These are phyloP conservation scores for Trichosanthes cucumerina DNA, from an alignment of 306 rosid species.

Conservation along the genomic window DNA sequence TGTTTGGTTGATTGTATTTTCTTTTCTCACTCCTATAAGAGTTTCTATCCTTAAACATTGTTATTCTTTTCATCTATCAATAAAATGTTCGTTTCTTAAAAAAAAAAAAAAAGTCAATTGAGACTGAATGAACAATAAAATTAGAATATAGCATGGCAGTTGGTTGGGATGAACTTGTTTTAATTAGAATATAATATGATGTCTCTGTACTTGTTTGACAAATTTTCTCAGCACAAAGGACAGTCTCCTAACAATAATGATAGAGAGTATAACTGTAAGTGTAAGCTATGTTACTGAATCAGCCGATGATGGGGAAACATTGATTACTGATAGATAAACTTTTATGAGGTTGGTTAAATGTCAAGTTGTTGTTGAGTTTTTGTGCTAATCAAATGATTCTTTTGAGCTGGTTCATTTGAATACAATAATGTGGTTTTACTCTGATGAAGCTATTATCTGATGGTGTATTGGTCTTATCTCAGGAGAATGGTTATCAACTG, in stretches of 20 bases:
- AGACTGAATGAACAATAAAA: not conserved
- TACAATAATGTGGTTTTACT: not conserved
- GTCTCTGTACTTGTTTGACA: not conserved
- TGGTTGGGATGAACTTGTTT: not conserved
- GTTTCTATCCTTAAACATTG: no score
- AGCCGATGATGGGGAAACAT: not conserved
- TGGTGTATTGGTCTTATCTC: slow-evolving; percentile 14
- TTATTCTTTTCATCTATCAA: no score
- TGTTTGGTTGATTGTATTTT: no score
- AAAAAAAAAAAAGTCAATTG: not conserved
- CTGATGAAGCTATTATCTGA: not conserved
- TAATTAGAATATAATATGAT: not conserved
- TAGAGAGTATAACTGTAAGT: not conserved
- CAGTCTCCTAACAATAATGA: no score
- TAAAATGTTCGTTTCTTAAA: no score
- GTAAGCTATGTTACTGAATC: not conserved
- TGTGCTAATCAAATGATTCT: not conserved
- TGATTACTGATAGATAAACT: not conserved
- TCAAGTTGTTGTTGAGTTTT: not conserved
- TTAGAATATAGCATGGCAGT: not conserved
- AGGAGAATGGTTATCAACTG: slow-evolving; percentile 99
- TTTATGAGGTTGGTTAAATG: not conserved
- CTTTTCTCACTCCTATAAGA: no score
- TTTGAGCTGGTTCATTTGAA: not conserved
- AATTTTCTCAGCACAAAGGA: no score